A percentile compares a stretch with the other conserved stretches of the same genome.
Conservation (phyloP, 2,329 filamentous ascomycete species). For the Exophiala sideris region DNA sequence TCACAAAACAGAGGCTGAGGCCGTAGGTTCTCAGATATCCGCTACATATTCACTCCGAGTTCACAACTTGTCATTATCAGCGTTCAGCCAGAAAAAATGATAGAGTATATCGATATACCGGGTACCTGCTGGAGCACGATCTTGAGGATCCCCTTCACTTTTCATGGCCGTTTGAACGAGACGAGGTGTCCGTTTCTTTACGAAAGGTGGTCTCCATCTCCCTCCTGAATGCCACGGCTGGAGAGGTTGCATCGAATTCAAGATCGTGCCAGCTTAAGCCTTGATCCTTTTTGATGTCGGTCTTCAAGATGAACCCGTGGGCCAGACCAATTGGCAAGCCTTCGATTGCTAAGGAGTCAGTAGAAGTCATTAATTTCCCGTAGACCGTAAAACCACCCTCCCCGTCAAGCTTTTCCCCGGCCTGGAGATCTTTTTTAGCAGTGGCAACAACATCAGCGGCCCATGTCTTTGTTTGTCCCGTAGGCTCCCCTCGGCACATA, state of each 20-base stretch:
- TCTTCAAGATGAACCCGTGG: constrained; percentile 42
- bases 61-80: too few relatives aligned
- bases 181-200: neutral
- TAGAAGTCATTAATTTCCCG: constrained; percentile 43
- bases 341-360: constrained; percentile 40
- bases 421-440: constrained; percentile 45
- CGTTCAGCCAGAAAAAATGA: too few relatives aligned
- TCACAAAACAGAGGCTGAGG: too few relatives aligned
- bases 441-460: constrained; percentile 47
- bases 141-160: too few relatives aligned
- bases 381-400: constrained; percentile 48
- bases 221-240: constrained; percentile 41
- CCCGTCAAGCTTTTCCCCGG: constrained; percentile 45
- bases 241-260: constrained; percentile 40
- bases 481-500: constrained; percentile 47
- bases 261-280: constrained; percentile 45
- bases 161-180: too few relatives aligned
- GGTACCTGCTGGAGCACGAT: too few relatives aligned
- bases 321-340: constrained; percentile 45
- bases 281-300: constrained; percentile 41
- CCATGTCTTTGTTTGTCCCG: constrained; percentile 45
- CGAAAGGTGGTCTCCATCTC: constrained; percentile 44
- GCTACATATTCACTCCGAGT: too few relatives aligned
- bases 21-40: too few relatives aligned
- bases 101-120: too few relatives aligned